phyloP scores from a whole-genome alignment of 306 rosid species.

The Trifolium repens region DNA sequence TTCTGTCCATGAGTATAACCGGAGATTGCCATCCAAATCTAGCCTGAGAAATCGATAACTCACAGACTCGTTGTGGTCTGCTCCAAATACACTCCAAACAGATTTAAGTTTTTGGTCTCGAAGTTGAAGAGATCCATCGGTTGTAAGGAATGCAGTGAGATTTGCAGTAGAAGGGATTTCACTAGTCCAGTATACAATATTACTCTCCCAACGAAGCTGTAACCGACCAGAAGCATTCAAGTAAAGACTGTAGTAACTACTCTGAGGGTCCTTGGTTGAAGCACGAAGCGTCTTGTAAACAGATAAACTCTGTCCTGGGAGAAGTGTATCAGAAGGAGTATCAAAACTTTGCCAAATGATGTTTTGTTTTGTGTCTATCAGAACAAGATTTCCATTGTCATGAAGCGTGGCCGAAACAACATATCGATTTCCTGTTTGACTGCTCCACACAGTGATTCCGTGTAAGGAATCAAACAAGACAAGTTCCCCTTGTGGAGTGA shows the following conservation, averaged over 20 bases:
- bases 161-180: slow-evolving; percentile 53
- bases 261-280: slow-evolving; percentile 49
- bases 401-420: slow-evolving; percentile 66
- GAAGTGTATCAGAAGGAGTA: slow-evolving; percentile 74
- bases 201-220: slow-evolving; percentile 73
- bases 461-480: slow-evolving; percentile 59
- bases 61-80: slow-evolving; percentile 68
- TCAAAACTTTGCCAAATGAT: slow-evolving; percentile 78
- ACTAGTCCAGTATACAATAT: slow-evolving; percentile 71
- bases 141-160: slow-evolving; percentile 60
- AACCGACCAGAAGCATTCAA: slow-evolving; percentile 70
- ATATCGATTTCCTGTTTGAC: slow-evolving; percentile 48
- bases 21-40: slow-evolving; percentile 79
- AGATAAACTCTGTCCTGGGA: slow-evolving; percentile 77
- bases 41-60: slow-evolving; percentile 71
- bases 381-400: slow-evolving; percentile 77
- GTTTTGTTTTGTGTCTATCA: slow-evolving; percentile 50
- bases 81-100: slow-evolving; percentile 81
- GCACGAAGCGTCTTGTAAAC: slow-evolving; percentile 58
- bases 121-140: slow-evolving; percentile 71
- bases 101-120: slow-evolving; percentile 46
- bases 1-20: slow-evolving; percentile 77
- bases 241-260: slow-evolving; percentile 74
- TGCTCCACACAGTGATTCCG: slow-evolving; percentile 56
- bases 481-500: slow-evolving; percentile 64